phyloP scores from a whole-genome alignment of 2,329 filamentous ascomycete genomes.

The Penicillium sp. region DNA sequence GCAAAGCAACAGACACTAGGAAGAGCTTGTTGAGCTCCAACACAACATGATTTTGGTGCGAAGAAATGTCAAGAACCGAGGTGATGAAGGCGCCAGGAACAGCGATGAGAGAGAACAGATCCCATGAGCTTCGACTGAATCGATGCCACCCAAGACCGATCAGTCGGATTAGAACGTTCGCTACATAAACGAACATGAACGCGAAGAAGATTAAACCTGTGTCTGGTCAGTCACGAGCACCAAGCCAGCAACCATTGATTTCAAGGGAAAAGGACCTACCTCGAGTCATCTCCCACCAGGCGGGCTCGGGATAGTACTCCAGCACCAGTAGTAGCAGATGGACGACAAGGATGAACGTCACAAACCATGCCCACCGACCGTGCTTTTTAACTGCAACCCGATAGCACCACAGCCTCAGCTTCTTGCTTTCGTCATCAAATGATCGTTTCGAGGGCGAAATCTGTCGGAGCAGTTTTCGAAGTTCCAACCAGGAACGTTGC shows the following conservation, averaged over 20 bases:
- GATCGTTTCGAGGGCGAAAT: constrained; percentile 93
- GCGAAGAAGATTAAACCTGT: constrained; percentile 70
- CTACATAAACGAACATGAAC: constrained; percentile 77
- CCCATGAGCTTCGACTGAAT: constrained; percentile 92
- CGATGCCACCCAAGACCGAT: constrained; percentile 86
- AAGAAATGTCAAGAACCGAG: constrained; percentile 67
- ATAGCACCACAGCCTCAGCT: constrained; percentile 92
- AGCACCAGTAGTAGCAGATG: constrained; percentile 79
- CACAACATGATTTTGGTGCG: constrained; percentile 53
- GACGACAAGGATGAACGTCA: constrained; percentile 74
- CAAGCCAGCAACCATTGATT: not conserved
- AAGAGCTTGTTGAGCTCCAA: constrained; percentile 89
- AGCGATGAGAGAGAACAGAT: constrained; percentile 77
- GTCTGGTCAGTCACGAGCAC: constrained; percentile 21
- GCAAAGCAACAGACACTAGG: constrained; percentile 79
- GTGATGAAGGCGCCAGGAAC: constrained; percentile 79
- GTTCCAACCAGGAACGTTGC: constrained; percentile 92
- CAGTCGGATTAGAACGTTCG: constrained; percentile 79
- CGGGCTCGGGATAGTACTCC: constrained; percentile 76
- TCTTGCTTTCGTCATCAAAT: constrained; percentile 68
- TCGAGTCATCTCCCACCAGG: constrained; percentile 66
- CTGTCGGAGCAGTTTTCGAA: constrained; percentile 85
- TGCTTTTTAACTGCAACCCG: constrained; percentile 90
- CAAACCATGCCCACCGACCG: constrained; percentile 80
- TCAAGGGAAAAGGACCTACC: constrained; percentile 37